Evolutionary conservation across 1,284 basidiomycete species (phyloP).

Genomic region (Exobasidium rhododendri): DNA sequence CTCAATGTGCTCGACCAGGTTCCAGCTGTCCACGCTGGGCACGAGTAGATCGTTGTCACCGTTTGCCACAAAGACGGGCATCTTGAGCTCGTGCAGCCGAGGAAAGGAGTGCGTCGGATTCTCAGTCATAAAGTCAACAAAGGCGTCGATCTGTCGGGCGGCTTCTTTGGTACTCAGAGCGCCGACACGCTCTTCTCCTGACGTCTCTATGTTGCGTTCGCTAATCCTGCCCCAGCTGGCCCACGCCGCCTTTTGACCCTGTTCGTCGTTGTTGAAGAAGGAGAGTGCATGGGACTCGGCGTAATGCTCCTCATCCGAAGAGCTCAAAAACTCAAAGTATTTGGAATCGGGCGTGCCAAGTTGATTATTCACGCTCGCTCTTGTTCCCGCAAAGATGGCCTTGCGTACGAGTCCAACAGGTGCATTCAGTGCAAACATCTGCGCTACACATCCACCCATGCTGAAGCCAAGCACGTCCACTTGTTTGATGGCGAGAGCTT

Average conservation of each 20-base stretch:
- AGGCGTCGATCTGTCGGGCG: neutral
- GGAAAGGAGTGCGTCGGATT: no score
- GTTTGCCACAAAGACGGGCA: neutral
- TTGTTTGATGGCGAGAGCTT: neutral
- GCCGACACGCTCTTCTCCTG: neutral
- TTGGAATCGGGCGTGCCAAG: neutral
- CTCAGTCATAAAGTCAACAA: neutral
- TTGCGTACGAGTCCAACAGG: neutral
- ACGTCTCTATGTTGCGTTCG: neutral
- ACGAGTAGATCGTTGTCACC: neutral
- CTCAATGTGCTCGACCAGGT: no score
- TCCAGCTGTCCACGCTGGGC: neutral
- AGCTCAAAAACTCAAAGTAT: neutral
- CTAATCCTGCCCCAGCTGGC: neutral
- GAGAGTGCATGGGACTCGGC: no score
- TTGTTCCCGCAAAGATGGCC: neutral
- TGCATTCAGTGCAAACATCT: neutral
- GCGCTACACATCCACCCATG: slow-evolving; percentile 3
- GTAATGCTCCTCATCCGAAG: neutral
- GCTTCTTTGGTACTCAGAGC: no score
- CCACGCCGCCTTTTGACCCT: neutral
- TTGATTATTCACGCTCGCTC: no score
- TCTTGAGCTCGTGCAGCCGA: neutral
- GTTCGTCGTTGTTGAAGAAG: neutral
- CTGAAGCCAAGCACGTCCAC: slow-evolving; percentile 1